Evolutionary conservation across 2,329 filamentous ascomycete species (phyloP), one percentile per base, ranked within the genome.

Genomic region (Pseudogymnoascus sp.): DNA sequence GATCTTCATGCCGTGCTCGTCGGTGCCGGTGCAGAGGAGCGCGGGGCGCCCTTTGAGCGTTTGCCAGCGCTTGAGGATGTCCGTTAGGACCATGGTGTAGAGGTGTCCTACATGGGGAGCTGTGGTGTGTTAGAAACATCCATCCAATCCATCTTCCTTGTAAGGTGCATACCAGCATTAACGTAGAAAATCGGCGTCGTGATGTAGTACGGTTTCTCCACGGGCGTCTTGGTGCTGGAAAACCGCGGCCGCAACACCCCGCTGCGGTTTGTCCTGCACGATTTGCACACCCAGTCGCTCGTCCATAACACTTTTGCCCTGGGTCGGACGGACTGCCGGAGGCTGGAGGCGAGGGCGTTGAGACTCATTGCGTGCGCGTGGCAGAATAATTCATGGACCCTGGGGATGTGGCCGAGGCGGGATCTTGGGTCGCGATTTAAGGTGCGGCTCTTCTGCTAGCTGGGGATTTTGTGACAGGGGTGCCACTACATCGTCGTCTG

Each of bases 101-200:
- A 99, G 80, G 74, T 99, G 94, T 47, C 94, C 94, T 65, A 97
- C 85, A 77, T 99, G 94, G 58, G 94, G 94, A 50, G 90, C 91
- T 93, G 67, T 32, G 41, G 28, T 58, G 22, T 6, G 12, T 39
- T 11, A 54, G 43, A 32, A 4, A 18, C 2, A 7, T 3, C 32
- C 22, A 16, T 50, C n/a, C n/a, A 50, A 3, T 18, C n/a, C n/a
- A 3, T 18, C n/a, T 8, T 11, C n/a, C 32, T 18, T 4, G n/a
- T 25, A 62, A 37, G 35, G 11, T 9, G 22, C 57, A 37, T 77
- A 92, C 90, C 86, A 61, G 92, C 90, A 82, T 99, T 99, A 77
- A 99, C 94, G 75, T 99, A 99, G 78, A 97, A 99, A 62, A 99
- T 99, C 2, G 94, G 94, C 7, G 91, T 95, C 4, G 94, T 97